phyloP scores from a whole-genome alignment of 139 green algal genomes.

The Ostreobium quekettii region DNA sequence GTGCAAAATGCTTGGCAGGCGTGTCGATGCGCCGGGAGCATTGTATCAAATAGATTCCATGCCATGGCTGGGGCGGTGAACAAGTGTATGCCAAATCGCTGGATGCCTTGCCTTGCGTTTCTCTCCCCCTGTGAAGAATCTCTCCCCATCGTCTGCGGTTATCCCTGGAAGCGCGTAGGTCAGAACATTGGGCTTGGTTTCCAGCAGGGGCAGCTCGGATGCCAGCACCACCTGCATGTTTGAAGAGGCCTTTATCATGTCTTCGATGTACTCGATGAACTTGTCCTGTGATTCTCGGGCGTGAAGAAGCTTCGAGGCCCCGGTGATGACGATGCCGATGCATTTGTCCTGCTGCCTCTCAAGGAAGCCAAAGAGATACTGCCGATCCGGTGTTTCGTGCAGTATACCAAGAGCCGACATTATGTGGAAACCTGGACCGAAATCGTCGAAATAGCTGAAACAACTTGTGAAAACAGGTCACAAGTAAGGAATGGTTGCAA shows the following conservation, averaged over 20 bases:
- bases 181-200: background rate
- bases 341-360: background rate
- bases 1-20: too few species aligned
- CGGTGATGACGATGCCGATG: constrained; percentile 4
- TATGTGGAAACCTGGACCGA: constrained; percentile 12
- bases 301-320: background rate
- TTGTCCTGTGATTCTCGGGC: background rate
- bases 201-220: background rate
- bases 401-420: constrained; percentile 4
- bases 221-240: background rate
- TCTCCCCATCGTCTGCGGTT: too few species aligned
- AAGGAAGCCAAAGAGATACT: constrained; percentile 10
- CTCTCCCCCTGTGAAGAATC: too few species aligned
- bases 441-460: too few species aligned
- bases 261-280: constrained; percentile 9
- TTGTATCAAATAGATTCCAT: too few species aligned
- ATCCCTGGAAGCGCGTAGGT: constrained; percentile 1
- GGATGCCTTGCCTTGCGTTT: too few species aligned
- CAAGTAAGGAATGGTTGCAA: too few species aligned
- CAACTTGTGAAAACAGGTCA: too few species aligned
- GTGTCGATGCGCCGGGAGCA: too few species aligned
- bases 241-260: background rate
- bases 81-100: too few species aligned
- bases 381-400: background rate
- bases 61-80: too few species aligned